Evolutionary conservation across 2,329 filamentous ascomycete species (phyloP), one percentile per base, ranked within the genome.

Genomic region (Colletotrichum filicis): DNA sequence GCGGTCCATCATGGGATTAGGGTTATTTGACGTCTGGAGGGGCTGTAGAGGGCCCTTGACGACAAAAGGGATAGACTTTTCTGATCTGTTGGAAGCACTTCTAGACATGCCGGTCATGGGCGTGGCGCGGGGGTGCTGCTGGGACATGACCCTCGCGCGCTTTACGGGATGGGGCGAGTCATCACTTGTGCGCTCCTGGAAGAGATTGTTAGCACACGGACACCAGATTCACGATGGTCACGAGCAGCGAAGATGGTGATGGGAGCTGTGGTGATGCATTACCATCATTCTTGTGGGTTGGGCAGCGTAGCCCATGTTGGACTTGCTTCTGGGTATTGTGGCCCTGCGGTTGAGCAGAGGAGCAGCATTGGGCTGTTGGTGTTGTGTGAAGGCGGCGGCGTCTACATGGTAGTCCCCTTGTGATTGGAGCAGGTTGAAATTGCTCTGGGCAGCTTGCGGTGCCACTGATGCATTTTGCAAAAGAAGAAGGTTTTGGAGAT

Each of bases 21-120:
- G 71, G 68, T 75, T 73, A 62, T 75, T 66, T 72, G 65, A 74
- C 26, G 74, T 76, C 32, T 78, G 78, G 42, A 77, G 76, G 61
- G 80, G 80, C 3, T 83, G 80, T 74, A 84, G 79, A 67, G 80
- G 80, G 59, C 78, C 78, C 42, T 78, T 80, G 76, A 75, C 78
- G 72, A 79, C 79, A 67, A 86, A 86, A 46, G 85, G 83, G 59
- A 82, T 82, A 32, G 82, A 80, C 62, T 77, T 79, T 30, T 83
- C 82, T 11, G 85, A 85, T 37, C 82, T 79, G 75, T 81, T 84
- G 52, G 86, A 88, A 16, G 80, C 78, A 66, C 81, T 83, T 68
- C 86, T 85, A 11, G 74, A 30, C 74, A 75, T 74, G 60, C 71
- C 62, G 22, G 72, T 65, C 74, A 74, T 74, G 62, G 73, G 61